Conservation (phyloP, 2,329 filamentous ascomycete species). For the Botrytis paeoniae region DNA sequence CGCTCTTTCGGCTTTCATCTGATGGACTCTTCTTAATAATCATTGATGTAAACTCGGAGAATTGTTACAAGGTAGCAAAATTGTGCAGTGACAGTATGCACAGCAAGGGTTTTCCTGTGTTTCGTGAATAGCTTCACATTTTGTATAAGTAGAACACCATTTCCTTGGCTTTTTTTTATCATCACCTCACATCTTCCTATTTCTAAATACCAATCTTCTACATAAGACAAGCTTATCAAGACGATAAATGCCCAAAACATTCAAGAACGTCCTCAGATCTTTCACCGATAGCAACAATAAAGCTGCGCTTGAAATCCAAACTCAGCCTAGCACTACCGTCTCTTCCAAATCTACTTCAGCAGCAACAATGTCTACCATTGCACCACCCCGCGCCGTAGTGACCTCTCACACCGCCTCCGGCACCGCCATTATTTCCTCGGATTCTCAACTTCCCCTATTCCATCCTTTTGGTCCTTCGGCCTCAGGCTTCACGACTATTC, state of each 20-base stretch:
- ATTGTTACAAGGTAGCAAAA: background rate
- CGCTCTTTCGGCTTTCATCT: conserved; percentile 1
- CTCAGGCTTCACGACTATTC: conserved; percentile 38
- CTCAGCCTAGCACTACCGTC: background rate
- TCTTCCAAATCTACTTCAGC: background rate
- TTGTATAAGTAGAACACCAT: background rate
- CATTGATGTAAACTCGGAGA: background rate
- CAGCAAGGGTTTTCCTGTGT: background rate
- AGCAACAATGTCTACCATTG: background rate
- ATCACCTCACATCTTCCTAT: background rate
- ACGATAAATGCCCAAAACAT: background rate
- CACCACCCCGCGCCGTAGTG: conserved; percentile 35
- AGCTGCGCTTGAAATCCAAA: background rate
- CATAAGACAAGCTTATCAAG: background rate
- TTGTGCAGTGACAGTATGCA: background rate
- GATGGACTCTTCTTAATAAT: background rate
- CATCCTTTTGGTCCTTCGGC: conserved; percentile 38
- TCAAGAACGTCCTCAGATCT: background rate
- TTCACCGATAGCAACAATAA: background rate
- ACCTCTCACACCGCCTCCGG: conserved; percentile 37
- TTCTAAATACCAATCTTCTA: background rate
- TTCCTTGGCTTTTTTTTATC: background rate
- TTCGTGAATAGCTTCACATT: background rate
- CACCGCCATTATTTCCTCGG: conserved; percentile 37
- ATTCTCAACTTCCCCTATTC: conserved; percentile 33